phyloP scores from a whole-genome alignment of 495 filamentous ascomycete species.

The Xylaria cubensis region DNA sequence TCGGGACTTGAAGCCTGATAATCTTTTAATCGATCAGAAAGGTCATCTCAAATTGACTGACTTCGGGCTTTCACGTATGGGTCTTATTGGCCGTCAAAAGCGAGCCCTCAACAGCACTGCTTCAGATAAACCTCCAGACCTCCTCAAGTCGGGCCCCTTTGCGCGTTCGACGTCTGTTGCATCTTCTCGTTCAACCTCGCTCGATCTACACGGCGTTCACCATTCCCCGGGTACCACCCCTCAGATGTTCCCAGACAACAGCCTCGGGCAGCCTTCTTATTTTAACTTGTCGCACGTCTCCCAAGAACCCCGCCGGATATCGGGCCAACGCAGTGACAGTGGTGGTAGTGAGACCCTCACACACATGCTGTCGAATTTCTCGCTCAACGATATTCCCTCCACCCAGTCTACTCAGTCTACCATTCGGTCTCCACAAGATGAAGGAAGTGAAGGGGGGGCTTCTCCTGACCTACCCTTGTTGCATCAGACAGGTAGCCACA shows the following conservation, averaged over 20 bases:
- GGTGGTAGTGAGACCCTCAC: conserved; percentile 84
- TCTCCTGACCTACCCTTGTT: conserved; percentile 75
- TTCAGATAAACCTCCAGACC: conserved; percentile 83
- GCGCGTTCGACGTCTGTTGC: conserved; percentile 81
- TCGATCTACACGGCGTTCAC: conserved; percentile 77
- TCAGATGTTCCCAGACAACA: conserved; percentile 78
- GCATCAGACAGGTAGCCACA: conserved; percentile 65
- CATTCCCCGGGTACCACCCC: conserved; percentile 85
- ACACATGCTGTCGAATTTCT: conserved; percentile 84
- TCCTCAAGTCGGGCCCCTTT: conserved; percentile 92
- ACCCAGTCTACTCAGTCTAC: conserved; percentile 46
- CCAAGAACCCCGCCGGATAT: conserved; percentile 81
- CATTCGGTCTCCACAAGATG: conserved; percentile 65
- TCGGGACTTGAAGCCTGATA: conserved; percentile 96
- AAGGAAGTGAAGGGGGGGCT: conserved; percentile 55
- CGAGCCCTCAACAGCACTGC: conserved; percentile 79
- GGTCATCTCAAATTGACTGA: conserved; percentile 97
- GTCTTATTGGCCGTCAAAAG: conserved; percentile 94
- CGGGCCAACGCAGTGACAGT: conserved; percentile 90
- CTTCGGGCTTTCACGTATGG: conserved; percentile 97
- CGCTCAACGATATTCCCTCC: conserved; percentile 67
- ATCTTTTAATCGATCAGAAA: conserved; percentile 94
- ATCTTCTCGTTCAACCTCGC: conserved; percentile 94
- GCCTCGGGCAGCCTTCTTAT: conserved; percentile 85
- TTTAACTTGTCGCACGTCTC: conserved; percentile 76